Conservation (phyloP, 176 grass and related monocot species). For the Rhynchospora pubera region DNA sequence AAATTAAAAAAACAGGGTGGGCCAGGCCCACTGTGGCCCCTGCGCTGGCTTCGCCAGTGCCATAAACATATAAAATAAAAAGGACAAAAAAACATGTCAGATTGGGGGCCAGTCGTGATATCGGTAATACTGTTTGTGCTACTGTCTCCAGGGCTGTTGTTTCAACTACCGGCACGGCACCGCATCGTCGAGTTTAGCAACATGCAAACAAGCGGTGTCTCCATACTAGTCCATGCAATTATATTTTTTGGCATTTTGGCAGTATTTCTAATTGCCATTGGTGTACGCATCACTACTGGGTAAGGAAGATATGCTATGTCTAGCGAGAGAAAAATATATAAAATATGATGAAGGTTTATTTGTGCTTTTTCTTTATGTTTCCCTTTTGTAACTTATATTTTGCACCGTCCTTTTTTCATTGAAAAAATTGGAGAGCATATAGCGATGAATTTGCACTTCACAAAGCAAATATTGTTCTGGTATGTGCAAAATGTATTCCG, state of each 20-base stretch:
- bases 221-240: slow-evolving; percentile 41
- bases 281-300: slow-evolving; percentile 33
- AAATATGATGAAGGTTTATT: background rate
- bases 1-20: too few relatives aligned
- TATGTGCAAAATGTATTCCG: background rate
- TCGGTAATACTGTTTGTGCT: slow-evolving; percentile 37
- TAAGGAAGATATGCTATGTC: background rate
- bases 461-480: background rate
- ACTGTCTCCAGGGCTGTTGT: slow-evolving; percentile 37
- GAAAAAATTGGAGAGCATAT: background rate
- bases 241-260: slow-evolving; percentile 43
- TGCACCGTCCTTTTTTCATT: background rate
- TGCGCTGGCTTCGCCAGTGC: too few relatives aligned
- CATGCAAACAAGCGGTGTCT: slow-evolving; percentile 36
- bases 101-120: slow-evolving; percentile 48
- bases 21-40: too few relatives aligned
- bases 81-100: slow-evolving; percentile 3
- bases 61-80: background rate
- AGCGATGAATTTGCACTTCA: background rate
- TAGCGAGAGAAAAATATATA: background rate
- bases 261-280: slow-evolving; percentile 40
- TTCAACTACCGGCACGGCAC: slow-evolving; percentile 30
- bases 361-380: background rate
- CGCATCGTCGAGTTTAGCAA: slow-evolving; percentile 33
- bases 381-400: background rate